A percentile compares a stretch with the other conserved stretches of the same genome.
phyloP scores from a whole-genome alignment of 192 early-diverging fungal genomes.

The Piromyces finnis region DNA sequence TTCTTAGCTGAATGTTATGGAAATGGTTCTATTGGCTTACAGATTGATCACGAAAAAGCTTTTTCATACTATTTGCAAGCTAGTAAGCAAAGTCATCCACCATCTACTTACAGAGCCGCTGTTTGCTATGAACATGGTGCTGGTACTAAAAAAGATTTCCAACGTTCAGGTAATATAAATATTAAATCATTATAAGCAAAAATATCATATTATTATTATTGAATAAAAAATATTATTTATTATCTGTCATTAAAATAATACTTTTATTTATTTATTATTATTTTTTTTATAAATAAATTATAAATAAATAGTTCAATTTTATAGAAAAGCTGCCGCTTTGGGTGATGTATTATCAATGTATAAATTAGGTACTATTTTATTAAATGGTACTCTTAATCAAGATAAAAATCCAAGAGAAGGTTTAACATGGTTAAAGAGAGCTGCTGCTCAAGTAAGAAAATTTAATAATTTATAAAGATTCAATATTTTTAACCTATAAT shows the following conservation, averaged over 20 bases:
- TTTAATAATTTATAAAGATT: too few relatives aligned
- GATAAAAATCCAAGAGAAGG: constrained; percentile 52
- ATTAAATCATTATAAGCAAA: too few relatives aligned
- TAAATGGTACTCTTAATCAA: constrained; percentile 54
- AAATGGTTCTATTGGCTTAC: constrained; percentile 51
- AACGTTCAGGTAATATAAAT: constrained; percentile 5
- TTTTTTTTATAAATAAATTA: too few relatives aligned
- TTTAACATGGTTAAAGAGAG: constrained; percentile 62
- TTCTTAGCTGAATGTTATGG: constrained; percentile 80
- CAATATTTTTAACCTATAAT: too few relatives aligned
- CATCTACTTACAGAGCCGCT: constrained; percentile 80
- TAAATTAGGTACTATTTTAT: constrained; percentile 57
- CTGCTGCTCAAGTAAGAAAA: constrained; percentile 41
- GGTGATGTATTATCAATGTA: constrained; percentile 92
- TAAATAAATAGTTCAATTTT: constrained; percentile 26
- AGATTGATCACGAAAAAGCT: constrained; percentile 70
- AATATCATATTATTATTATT: too few relatives aligned
- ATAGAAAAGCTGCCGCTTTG: constrained; percentile 62
- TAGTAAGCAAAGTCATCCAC: constrained; percentile 75
- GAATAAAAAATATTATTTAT: neutral
- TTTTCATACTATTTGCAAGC: constrained; percentile 72
- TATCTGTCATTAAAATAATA: too few relatives aligned
- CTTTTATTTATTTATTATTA: neutral
- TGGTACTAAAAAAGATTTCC: constrained; percentile 72
- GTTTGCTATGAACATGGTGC: constrained; percentile 89